These are phyloP conservation scores for Przewalskia tangutica DNA, from an alignment of 257 asterid genomes.

Conservation along the genomic window DNA sequence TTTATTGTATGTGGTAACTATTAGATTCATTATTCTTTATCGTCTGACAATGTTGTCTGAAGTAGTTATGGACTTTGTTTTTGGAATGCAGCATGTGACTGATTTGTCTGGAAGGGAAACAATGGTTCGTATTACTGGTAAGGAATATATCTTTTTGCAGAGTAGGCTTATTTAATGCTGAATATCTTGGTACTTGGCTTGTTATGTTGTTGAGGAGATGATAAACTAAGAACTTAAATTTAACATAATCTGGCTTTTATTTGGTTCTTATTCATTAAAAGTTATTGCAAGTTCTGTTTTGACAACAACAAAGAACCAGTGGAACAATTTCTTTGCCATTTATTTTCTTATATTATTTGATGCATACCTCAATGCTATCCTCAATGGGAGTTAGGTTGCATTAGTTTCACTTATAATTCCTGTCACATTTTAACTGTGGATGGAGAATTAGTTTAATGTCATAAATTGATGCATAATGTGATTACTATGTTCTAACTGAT, in stretches of 20 bases:
- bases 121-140: constrained; percentile 5
- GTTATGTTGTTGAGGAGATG: background rate
- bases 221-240: background rate
- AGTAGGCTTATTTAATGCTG: background rate
- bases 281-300: background rate
- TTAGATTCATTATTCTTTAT: background rate
- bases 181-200: background rate
- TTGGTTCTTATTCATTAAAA: background rate
- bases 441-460: background rate
- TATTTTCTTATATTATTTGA: background rate
- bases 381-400: background rate
- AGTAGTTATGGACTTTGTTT: background rate
- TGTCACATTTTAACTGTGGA: background rate
- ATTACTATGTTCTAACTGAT: background rate
- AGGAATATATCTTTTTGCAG: background rate
- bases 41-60: background rate
- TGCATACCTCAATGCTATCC: background rate
- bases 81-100: constrained; percentile 1
- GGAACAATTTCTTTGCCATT: background rate
- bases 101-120: constrained; percentile 7
- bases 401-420: background rate
- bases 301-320: background rate
- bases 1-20: background rate
- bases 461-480: background rate
- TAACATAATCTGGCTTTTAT: background rate